Percentiles rank a stretch among this genome's conserved stretches.
These are phyloP conservation scores for Xerocomus cyaneibrunnescens DNA, from an alignment of 1,284 basidiomycete genomes.

Conservation along the genomic window DNA sequence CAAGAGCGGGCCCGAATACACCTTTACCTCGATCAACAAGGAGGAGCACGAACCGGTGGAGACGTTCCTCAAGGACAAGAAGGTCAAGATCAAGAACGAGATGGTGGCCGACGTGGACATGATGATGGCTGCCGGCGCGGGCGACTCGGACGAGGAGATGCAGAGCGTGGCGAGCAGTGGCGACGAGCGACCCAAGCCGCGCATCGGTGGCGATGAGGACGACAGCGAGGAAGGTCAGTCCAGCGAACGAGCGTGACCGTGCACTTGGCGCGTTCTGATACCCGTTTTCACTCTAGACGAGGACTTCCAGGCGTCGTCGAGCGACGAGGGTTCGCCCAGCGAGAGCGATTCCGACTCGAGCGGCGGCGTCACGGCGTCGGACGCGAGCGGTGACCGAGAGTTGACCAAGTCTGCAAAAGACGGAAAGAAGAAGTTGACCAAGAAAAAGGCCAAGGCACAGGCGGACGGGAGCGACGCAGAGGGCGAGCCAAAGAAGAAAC, in stretches of 20 bases:
- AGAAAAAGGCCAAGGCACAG: constrained; percentile 39
- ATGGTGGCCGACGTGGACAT: constrained; percentile 86
- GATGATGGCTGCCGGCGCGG: constrained; percentile 64
- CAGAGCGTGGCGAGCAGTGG: constrained; percentile 72
- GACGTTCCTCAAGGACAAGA: constrained; percentile 85
- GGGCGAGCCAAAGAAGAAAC: constrained; percentile 47
- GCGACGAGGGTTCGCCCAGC: constrained; percentile 82
- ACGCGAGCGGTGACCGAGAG: constrained; percentile 71
- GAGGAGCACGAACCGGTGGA: constrained; percentile 93
- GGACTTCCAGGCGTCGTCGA: constrained; percentile 85
- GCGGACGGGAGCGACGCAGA: constrained; percentile 38
- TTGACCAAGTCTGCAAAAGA: constrained; percentile 49
- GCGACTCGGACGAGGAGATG: constrained; percentile 85
- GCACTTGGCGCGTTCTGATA: constrained; percentile 1
- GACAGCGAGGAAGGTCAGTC: constrained; percentile 81
- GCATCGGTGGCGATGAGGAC: constrained; percentile 61
- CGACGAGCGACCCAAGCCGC: constrained; percentile 59
- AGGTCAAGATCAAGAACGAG: constrained; percentile 94
- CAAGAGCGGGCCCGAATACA: constrained; percentile 79
- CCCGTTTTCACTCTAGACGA: constrained; percentile 52
- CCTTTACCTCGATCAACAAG: constrained; percentile 93
- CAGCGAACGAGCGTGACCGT: neutral
- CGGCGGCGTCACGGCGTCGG: constrained; percentile 67
- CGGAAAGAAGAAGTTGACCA: constrained; percentile 42
- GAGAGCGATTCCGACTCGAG: constrained; percentile 70